A percentile compares a stretch with the other conserved stretches of the same genome.
Conservation (phyloP, 192 early-diverging fungal species). For the Backusella luteola region DNA sequence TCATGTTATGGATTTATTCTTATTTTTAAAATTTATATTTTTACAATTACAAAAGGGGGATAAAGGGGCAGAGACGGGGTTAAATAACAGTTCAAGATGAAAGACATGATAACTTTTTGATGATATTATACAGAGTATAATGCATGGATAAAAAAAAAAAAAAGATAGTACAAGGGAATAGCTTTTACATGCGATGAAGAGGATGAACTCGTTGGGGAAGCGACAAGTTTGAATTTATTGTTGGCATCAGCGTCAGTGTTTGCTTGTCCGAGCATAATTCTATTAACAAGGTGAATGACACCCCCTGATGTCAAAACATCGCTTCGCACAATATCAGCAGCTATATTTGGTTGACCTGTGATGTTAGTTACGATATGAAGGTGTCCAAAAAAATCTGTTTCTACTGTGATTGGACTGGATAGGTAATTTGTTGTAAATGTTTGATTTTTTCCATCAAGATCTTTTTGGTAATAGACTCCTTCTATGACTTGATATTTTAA, state of each 20-base stretch:
- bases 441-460: not conserved
- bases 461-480: slow-evolving; percentile 8
- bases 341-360: not conserved
- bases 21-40: not conserved
- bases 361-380: not conserved
- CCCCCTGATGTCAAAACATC: slow-evolving; percentile 21
- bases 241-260: not conserved
- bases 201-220: not conserved
- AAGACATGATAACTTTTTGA: not conserved
- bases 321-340: slow-evolving; percentile 1
- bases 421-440: not conserved
- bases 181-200: not conserved
- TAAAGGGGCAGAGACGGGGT: not conserved
- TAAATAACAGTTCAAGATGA: slow-evolving; percentile 1
- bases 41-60: not conserved
- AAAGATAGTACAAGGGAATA: not conserved
- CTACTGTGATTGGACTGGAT: not conserved
- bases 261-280: not conserved
- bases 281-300: slow-evolving; percentile 13
- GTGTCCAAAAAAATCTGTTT: not conserved
- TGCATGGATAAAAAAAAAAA: not conserved
- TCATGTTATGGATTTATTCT: not conserved
- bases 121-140: not conserved
- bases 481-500: slow-evolving; percentile 11
- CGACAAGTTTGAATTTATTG: not conserved